phyloP scores from a whole-genome alignment of 2,329 filamentous ascomycete genomes.

The Colletotrichum sp. region DNA sequence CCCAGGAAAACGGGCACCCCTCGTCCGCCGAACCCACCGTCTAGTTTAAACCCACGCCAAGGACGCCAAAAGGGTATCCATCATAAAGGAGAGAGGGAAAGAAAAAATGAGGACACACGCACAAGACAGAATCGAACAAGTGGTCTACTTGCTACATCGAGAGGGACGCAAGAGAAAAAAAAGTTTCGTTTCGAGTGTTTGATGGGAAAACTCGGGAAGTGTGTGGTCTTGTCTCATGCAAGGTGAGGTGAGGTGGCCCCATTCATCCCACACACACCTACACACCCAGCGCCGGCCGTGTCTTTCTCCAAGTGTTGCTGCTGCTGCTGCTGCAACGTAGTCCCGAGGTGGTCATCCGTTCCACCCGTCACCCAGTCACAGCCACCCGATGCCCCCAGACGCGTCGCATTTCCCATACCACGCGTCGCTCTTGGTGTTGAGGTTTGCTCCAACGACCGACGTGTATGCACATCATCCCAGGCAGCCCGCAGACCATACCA shows the following conservation, averaged over 20 bases:
- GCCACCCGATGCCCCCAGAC: conserved; percentile 3
- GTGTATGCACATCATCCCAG: neutral
- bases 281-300: neutral
- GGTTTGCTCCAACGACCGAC: neutral
- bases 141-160: conserved; percentile 4
- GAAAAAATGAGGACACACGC: neutral
- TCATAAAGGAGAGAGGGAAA: neutral
- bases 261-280: neutral
- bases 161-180: neutral
- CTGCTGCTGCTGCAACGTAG: neutral
- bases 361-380: conserved; percentile 6
- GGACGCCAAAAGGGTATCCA: conserved; percentile 22
- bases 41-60: conserved; percentile 5
- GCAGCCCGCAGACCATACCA: neutral
- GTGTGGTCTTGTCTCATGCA: conserved; percentile 8
- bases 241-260: conserved; percentile 17
- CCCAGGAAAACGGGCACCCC: neutral
- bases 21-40: neutral
- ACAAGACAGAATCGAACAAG: neutral
- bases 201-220: neutral
- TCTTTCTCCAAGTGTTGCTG: neutral
- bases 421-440: conserved; percentile 23
- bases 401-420: conserved; percentile 20
- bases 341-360: neutral
- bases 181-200: neutral